Conservation (phyloP, 345 rosid genomes). For the Brassica juncea region DNA sequence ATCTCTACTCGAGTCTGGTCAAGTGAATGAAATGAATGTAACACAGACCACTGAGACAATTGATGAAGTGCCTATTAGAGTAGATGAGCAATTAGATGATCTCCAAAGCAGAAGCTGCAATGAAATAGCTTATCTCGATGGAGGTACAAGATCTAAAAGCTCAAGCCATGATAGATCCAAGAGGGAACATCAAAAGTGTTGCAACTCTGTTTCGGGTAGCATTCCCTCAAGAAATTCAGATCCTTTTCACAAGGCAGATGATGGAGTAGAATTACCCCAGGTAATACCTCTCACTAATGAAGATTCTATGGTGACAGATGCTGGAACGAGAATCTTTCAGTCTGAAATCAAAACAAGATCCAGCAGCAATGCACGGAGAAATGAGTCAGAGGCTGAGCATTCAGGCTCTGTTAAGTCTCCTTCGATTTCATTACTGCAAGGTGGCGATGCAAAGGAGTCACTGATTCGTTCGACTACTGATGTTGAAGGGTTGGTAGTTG, state of each 20-base stretch:
- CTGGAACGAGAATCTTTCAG: conserved; percentile 17
- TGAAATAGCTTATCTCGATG: conserved; percentile 34
- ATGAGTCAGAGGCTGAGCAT: conserved; percentile 22
- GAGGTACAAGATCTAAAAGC: conserved; percentile 44
- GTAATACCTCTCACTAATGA: conserved; percentile 22
- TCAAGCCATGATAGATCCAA: conserved; percentile 28
- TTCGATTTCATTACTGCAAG: conserved; percentile 19
- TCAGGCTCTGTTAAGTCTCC: conserved; percentile 25
- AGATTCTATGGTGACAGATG: conserved; percentile 7
- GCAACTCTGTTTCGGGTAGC: conserved; percentile 33
- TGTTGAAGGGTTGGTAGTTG: conserved; percentile 21
- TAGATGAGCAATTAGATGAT: conserved; percentile 41
- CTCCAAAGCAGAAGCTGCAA: conserved; percentile 36
- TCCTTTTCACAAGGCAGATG: conserved; percentile 19
- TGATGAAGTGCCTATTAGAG: conserved; percentile 23
- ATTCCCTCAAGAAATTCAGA: conserved; percentile 12
- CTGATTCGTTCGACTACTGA: conserved; percentile 14
- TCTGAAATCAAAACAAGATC: conserved; percentile 24
- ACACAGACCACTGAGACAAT: conserved; percentile 14
- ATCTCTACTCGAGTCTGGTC: conserved; percentile 26
- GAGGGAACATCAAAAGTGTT: conserved; percentile 31
- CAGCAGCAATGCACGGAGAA: conserved; percentile 3
- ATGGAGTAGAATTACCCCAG: conserved; percentile 28
- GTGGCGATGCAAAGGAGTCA: conserved; percentile 21
- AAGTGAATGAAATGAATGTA: conserved; percentile 12